Base-by-base conservation (phyloP, 2,329 filamentous ascomycete genomes). In the Sporothrix protearum region DNA sequence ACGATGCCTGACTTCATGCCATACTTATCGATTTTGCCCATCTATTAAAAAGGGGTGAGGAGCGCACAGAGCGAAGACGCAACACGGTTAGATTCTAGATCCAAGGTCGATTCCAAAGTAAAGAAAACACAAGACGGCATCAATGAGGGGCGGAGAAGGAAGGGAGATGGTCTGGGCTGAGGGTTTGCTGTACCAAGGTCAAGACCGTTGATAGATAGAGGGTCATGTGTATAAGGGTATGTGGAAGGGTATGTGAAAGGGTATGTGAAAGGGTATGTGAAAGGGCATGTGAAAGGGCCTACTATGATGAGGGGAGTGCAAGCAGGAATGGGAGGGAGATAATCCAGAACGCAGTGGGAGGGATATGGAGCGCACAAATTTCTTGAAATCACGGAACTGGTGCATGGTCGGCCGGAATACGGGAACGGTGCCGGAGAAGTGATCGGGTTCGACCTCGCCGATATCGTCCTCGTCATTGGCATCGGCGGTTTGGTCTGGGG, bases 1-100 rank as follows among this genome's bases (percentile, higher is more conserved):
- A 98, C 89, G 77, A 99, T 97, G 47, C 96, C 96, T 28, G 94
- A 96, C 81, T 93, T 93, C 96, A 99, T 99, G 77, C 96, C 96
- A 80, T 97, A 97, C 75, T 89, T 88, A 80, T 99, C 93, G 74
- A 99, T 89, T 81, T 93, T 94, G 78, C 90, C 88, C 85, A 91
- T 90, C 88, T 91, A 73, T 42, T 22, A 47, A 25, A 22, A 9
- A 12, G 30, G 5, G 19, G 12, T 12, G 6, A 63, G 30, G 42
- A n/a, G 68, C 57, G 66, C 19, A 36, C 36, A 59, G 67, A 47
- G 47, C 36, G 7, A 51, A 71, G 78, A 80, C 74, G 81, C 79
- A 73, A 74, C 14, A 61, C 16, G 30, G 55, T 64, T 39, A 45
- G 45, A 68, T 19, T 51, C 16, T 66, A 22, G n/a, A 55, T 42